Evolutionary conservation across 805 yeast species (phyloP), one percentile per base, ranked within the genome.

Genomic region (Brettanomyces sp.): DNA sequence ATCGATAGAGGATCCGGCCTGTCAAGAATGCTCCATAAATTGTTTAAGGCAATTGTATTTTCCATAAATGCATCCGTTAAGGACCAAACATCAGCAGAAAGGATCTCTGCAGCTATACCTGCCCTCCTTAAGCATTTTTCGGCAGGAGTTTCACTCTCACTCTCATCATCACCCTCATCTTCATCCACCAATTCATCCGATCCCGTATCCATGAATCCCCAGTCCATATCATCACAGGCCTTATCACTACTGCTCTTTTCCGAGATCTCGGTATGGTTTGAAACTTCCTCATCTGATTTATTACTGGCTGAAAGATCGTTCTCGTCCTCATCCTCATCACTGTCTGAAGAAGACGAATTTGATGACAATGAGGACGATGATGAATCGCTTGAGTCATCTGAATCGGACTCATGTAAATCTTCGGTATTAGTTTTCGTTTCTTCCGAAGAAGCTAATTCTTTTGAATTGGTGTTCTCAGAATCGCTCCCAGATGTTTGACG

Each of bases 51-150:
- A 21, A 70, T 74, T 4, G 76, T 69, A 49, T 80, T 77, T 53
- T 28, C 32, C 82, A 91, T 81, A 46, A 93, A 82, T 1, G 95
- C 81, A 54, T 90, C 95, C 1, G 96, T 85, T 36, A 93, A 70
- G 2, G 95, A 84, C 96, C 97, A 91, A 7, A 89, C 90, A 58
- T 91, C 98, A 4, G 93, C 87, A 37, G 91, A 79, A 42, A 93
- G 69, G 39, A 93, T 82, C 60, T 93, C 98, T 2, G 96, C 87
- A 5, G 96, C 89, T 54, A 83, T 73, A 47, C 80, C 81, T 1
- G 88, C 80, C 44, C 70, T 55, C 51, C 70, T 57, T 33, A 63
- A 56, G 49, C 65, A 67, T 18, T 50, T 56, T 46, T 65, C 68
- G 5, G 59, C 60, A 11, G 57, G 57, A 1, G 68, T 57, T 46